Evolutionary conservation across 306 rosid species (phyloP).

Genomic region (Sindora glabra): DNA sequence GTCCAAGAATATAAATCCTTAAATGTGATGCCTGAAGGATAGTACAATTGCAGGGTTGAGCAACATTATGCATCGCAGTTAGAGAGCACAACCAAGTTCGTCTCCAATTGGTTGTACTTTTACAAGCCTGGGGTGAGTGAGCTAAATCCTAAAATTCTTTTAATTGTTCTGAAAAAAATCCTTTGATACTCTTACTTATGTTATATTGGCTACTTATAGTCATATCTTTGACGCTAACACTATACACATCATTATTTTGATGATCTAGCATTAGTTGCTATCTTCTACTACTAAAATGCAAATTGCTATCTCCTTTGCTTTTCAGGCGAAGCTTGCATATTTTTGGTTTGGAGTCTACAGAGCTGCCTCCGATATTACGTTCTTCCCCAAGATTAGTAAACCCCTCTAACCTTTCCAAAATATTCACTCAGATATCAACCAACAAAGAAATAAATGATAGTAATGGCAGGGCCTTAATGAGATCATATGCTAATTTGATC

Average conservation of each 20-base stretch:
- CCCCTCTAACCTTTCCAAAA: background rate
- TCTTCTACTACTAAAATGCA: background rate
- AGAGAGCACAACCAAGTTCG: background rate
- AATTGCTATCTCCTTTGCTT: background rate
- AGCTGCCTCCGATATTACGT: background rate
- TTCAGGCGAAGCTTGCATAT: background rate
- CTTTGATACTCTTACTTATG: background rate
- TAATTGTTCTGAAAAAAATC: background rate
- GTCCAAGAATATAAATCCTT: too few relatives aligned
- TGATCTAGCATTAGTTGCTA: background rate
- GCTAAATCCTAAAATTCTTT: background rate
- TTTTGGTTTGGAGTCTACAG: background rate
- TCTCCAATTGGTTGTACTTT: background rate
- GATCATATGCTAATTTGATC: background rate
- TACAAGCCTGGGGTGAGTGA: background rate
- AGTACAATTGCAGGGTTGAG: background rate
- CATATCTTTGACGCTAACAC: background rate
- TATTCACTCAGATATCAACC: too few relatives aligned
- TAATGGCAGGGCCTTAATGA: background rate
- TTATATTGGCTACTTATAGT: background rate
- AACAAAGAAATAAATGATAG: background rate
- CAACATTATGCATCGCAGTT: background rate
- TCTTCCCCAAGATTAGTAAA: background rate
- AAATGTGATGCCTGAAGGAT: background rate
- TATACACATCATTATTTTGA: background rate